Evolutionary conservation across 805 yeast genomes (phyloP).

Genomic region (Kurtzmaniella fragi): DNA sequence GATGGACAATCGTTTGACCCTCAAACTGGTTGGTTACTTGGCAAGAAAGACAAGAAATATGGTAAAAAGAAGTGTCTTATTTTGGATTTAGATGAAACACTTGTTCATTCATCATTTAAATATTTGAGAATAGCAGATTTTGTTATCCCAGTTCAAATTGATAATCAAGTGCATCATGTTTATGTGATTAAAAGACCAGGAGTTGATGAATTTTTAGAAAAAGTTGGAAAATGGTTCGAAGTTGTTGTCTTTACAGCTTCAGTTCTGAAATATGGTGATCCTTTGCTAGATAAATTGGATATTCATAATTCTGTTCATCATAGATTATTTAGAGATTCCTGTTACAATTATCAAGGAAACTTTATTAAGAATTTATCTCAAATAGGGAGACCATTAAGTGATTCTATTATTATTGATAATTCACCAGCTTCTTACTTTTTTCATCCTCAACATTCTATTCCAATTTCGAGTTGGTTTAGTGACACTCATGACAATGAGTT

Average conservation of each 20-base stretch:
- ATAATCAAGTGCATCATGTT: constrained; percentile 86
- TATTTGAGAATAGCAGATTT: constrained; percentile 90
- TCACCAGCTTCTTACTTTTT: constrained; percentile 97
- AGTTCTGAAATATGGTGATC: constrained; percentile 94
- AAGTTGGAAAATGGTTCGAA: constrained; percentile 83
- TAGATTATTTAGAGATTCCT: constrained; percentile 88
- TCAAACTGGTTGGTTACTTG: constrained; percentile 59
- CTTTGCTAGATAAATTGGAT: constrained; percentile 85
- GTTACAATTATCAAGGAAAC: constrained; percentile 90
- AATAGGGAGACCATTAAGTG: constrained; percentile 85
- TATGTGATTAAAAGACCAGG: constrained; percentile 98
- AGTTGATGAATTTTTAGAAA: constrained; percentile 83
- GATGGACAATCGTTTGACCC: constrained; percentile 66
- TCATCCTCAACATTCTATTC: constrained; percentile 97
- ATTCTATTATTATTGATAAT: constrained; percentile 87
- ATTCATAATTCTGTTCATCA: constrained; percentile 75
- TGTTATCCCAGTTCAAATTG: constrained; percentile 96
- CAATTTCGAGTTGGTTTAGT: constrained; percentile 96
- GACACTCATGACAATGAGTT: constrained; percentile 97
- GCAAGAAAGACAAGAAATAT: constrained; percentile 46
- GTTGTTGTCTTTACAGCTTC: constrained; percentile 97
- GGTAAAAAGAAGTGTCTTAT: constrained; percentile 78
- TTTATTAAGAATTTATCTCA: constrained; percentile 91
- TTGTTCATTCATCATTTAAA: constrained; percentile 93
- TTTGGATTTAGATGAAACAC: constrained; percentile 90